A percentile compares a stretch with the other conserved stretches of the same genome.
Conservation (phyloP, 192 early-diverging fungal genomes). For the Linnemannia hyalina region DNA sequence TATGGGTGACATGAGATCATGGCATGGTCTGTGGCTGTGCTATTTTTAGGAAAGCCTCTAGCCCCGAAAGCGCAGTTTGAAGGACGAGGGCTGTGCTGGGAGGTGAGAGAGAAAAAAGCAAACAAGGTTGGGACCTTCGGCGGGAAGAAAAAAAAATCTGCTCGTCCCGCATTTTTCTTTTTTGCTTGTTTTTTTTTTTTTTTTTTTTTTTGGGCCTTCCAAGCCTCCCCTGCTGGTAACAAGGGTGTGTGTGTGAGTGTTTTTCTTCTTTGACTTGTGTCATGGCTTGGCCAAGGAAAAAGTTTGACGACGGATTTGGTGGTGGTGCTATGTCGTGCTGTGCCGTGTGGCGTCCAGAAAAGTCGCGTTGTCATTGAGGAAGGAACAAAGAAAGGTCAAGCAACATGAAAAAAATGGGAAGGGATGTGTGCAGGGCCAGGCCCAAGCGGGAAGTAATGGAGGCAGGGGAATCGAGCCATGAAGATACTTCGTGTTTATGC, state of each 20-base stretch:
- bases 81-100: neutral
- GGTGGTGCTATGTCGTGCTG: too few species aligned
- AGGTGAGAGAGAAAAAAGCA: neutral
- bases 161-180: neutral
- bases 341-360: too few species aligned
- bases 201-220: too few species aligned
- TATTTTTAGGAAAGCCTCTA: neutral
- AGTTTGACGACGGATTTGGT: too few species aligned
- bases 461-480: neutral
- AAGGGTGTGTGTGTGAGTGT: too few species aligned
- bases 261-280: neutral
- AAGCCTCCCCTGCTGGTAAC: neutral
- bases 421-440: neutral
- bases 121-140: neutral
- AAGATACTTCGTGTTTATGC: neutral
- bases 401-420: neutral
- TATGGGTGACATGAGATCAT: neutral
- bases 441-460: neutral
- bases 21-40: conserved; percentile 12
- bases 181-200: neutral
- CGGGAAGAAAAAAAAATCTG: neutral
- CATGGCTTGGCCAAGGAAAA: neutral
- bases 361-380: neutral
- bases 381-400: neutral
- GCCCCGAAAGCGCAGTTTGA: conserved; percentile 14